Conservation (phyloP, 805 yeast genomes). For the Ogataea populi-albae region DNA sequence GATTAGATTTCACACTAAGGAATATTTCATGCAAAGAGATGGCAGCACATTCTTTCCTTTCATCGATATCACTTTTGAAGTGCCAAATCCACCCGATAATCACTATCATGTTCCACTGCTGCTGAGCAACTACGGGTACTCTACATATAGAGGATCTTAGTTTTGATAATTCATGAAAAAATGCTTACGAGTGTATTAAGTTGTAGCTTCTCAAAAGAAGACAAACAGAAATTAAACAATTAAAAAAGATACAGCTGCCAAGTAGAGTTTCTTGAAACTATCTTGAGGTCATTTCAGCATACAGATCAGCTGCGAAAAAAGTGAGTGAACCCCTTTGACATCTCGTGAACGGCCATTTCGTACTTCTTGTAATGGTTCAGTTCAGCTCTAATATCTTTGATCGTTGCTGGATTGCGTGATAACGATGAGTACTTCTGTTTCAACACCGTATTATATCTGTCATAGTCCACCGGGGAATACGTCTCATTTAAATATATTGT, state of each 20-base stretch:
- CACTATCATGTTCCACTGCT: constrained; percentile 91
- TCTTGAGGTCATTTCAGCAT: no score
- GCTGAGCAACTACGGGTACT: constrained; percentile 80
- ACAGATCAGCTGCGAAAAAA: constrained; percentile 45
- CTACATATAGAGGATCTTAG: constrained; percentile 77
- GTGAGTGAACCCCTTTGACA: constrained; percentile 61
- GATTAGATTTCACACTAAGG: constrained; percentile 72
- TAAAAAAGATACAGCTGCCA: no score
- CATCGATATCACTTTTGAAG: constrained; percentile 74
- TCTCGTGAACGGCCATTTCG: constrained; percentile 68
- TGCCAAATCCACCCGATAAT: constrained; percentile 62
- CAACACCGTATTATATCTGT: constrained; percentile 51
- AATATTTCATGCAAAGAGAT: constrained; percentile 49
- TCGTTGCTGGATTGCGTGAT: constrained; percentile 45
- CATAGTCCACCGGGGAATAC: constrained; percentile 48
- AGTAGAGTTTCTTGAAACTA: no score
- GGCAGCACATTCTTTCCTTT: constrained; percentile 73
- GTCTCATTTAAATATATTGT: constrained; percentile 51
- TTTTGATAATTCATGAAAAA: not conserved
- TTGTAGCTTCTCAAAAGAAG: not conserved
- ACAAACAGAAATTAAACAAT: no score
- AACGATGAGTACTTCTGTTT: constrained; percentile 45
- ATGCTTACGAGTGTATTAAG: not conserved
- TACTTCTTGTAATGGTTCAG: constrained; percentile 58
- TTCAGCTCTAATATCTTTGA: constrained; percentile 59